These are phyloP conservation scores for Cordyceps farinosa DNA, from an alignment of 2,329 filamentous ascomycete genomes.

Conservation along the genomic window DNA sequence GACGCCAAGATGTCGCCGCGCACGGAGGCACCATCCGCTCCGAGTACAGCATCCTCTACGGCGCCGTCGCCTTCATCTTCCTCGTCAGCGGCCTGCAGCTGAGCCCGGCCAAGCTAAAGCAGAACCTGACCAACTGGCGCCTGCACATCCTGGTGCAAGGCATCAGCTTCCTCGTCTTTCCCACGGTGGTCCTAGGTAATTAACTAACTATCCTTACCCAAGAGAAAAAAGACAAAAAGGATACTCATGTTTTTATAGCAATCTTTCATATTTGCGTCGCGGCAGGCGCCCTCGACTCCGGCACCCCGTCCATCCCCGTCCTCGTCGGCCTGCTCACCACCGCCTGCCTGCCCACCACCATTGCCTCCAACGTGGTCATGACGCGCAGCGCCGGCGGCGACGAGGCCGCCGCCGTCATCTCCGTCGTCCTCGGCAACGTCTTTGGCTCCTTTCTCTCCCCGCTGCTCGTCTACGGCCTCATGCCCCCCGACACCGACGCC, in stretches of 20 bases:
- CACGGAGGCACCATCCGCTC: conserved; percentile 48
- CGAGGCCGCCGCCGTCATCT: conserved; percentile 61
- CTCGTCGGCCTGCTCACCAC: conserved; percentile 65
- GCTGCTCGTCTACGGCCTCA: conserved; percentile 58
- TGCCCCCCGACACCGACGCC: conserved; percentile 42
- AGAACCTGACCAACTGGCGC: conserved; percentile 63
- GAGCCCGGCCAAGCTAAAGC: conserved; percentile 55
- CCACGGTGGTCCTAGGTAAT: conserved; percentile 55
- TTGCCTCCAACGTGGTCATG: conserved; percentile 72
- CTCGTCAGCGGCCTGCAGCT: conserved; percentile 68
- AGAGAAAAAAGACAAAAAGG: no score
- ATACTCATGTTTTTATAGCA: conserved; percentile 26
- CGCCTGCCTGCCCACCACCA: conserved; percentile 68
- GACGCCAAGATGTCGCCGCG: conserved; percentile 61
- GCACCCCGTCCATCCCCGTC: conserved; percentile 60
- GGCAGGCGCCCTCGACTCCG: conserved; percentile 45
- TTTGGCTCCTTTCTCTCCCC: conserved; percentile 66
- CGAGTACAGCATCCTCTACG: conserved; percentile 62
- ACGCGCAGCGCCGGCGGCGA: conserved; percentile 66
- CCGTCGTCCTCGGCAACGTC: conserved; percentile 68
- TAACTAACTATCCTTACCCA: background rate
- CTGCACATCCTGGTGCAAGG: conserved; percentile 65
- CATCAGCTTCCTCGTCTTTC: conserved; percentile 64
- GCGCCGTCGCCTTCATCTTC: conserved; percentile 66
- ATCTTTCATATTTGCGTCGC: conserved; percentile 46